A percentile compares a stretch with the other conserved stretches of the same genome.
Evolutionary conservation across 257 asterid genomes (phyloP).

Genomic region (Solanum lycopersicoides): DNA sequence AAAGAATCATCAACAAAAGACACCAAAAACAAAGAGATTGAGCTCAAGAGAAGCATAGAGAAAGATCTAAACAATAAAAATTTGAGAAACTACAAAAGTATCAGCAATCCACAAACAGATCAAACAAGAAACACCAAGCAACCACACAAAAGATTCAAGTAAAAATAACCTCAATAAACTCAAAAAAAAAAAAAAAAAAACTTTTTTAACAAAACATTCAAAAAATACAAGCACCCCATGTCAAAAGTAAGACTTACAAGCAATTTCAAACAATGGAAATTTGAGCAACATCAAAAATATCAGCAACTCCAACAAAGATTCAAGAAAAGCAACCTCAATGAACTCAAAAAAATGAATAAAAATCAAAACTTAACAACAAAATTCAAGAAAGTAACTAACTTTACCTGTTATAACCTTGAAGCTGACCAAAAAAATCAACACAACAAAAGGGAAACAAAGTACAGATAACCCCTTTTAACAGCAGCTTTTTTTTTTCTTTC

Average conservation of each 20-base stretch:
- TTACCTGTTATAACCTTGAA: conserved; percentile 26
- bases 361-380: not conserved
- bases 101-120: not conserved
- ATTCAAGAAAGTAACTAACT: conserved; percentile 8
- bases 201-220: not conserved
- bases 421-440: conserved; percentile 5
- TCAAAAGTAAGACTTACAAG: not conserved
- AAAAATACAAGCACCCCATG: not conserved
- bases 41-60: not conserved
- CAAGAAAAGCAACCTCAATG: not conserved
- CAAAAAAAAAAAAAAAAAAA: not conserved
- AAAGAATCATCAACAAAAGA: not conserved
- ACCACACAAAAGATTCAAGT: not conserved
- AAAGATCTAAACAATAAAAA: not conserved
- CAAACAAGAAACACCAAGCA: not conserved
- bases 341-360: not conserved
- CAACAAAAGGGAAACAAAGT: not conserved
- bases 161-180: not conserved
- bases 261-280: not conserved
- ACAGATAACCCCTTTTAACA: not conserved
- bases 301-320: conserved; percentile 1
- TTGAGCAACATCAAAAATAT: not conserved
- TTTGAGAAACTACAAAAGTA: not conserved
- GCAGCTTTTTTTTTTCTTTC: conserved; percentile 25
- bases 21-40: not conserved